Evolutionary conservation across 192 early-diverging fungal species (phyloP), one percentile per base, ranked within the genome.

Genomic region (Umbelopsis sp.): DNA sequence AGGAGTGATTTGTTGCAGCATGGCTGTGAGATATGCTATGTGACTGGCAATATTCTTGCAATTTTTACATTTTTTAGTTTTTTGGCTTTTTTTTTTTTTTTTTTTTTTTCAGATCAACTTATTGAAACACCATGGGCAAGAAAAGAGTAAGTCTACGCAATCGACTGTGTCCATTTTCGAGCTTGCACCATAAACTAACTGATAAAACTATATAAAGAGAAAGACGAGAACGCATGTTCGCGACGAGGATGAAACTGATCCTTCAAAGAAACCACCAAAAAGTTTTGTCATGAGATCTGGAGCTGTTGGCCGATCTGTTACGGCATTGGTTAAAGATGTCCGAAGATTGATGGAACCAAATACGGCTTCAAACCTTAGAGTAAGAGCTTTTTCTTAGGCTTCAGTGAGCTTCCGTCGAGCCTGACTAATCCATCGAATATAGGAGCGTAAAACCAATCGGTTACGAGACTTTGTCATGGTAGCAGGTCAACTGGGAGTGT

Each of bases 221-320:
- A 84, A 83, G 72, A 81, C 24, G 36, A 78, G 56, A 73, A 80
- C 78, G 3, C 76, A 77, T 66, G 56, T 62, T 7, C 49, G 32
- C 17, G 84, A 78, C 65, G 84, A 84, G 20, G 85, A 75, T n/a
- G 81, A 81, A 50, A 75, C 80, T 7, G 76, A 83, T 45, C 85
- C 87, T 43, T 83, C 84, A 22, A 78, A 81, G 16, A 87, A 88
- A 65, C 74, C 84, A 17, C 96, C 96, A 24, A 89, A 91, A 74
- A 89, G 92, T 70, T 95, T 99, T 80, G 97, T 99, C 26, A 94
- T 98, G 69, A 91, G 92, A 66, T 92, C 96, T 3, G 97, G 97
- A 16, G 53, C 76, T 12, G 93, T 96, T 11, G 94, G 95, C 1
- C 80, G 80, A 45, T 82, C 91, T n/a, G 91, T 97, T 14, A 74